Conservation (phyloP, 2,329 filamentous ascomycete species). For the Ceratocystis smalleyi region DNA sequence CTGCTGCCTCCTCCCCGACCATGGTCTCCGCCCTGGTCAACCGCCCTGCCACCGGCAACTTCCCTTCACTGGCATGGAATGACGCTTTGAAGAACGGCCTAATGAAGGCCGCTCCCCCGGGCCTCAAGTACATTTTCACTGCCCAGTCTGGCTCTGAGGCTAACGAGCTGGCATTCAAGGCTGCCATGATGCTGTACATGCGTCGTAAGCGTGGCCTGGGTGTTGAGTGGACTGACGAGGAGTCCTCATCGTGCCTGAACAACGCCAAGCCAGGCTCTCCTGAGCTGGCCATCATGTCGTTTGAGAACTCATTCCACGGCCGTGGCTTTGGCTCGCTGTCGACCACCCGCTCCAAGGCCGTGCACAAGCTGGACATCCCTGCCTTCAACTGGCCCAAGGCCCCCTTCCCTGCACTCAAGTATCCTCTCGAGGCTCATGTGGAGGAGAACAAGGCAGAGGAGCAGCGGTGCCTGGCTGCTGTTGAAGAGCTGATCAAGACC, state of each 20-base stretch:
- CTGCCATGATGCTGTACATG: conserved; percentile 75
- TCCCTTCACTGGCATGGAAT: conserved; percentile 74
- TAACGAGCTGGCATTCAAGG: conserved; percentile 91
- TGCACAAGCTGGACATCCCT: conserved; percentile 80
- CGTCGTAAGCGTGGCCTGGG: conserved; percentile 70
- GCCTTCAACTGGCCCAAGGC: conserved; percentile 84
- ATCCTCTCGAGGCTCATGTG: conserved; percentile 65
- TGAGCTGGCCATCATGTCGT: conserved; percentile 67
- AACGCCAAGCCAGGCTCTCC: conserved; percentile 67
- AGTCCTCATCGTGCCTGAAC: conserved; percentile 60
- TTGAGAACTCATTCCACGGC: conserved; percentile 79
- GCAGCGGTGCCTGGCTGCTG: conserved; percentile 64
- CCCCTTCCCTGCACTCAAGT: conserved; percentile 70
- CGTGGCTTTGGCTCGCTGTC: conserved; percentile 65
- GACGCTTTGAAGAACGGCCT: conserved; percentile 64
- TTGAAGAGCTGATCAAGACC: conserved; percentile 63
- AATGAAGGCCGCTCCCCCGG: conserved; percentile 67
- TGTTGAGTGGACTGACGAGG: conserved; percentile 65
- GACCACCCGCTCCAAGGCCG: conserved; percentile 66
- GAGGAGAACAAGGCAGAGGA: conserved; percentile 73
- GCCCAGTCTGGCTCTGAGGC: conserved; percentile 79
- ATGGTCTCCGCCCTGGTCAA: conserved; percentile 75
- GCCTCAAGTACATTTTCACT: conserved; percentile 78
- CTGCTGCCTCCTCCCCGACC: conserved; percentile 56
- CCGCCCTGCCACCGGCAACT: conserved; percentile 78